These are phyloP conservation scores for Chaetomiaceae sp. DNA, from an alignment of 2,329 filamentous ascomycete species.

Conservation along the genomic window DNA sequence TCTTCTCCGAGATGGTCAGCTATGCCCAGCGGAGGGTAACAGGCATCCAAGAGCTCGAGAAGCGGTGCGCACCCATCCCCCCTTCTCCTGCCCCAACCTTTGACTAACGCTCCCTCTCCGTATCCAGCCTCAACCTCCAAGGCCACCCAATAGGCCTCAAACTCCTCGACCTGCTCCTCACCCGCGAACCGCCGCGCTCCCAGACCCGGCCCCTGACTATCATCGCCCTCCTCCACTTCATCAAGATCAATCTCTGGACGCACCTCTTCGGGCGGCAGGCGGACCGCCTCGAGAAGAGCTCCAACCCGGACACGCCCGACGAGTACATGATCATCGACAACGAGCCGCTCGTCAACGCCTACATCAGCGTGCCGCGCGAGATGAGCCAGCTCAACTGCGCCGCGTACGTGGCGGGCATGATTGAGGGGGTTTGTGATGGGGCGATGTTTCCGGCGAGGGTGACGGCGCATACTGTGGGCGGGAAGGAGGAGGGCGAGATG, in stretches of 20 bases:
- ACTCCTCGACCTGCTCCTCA: slow-evolving; percentile 90
- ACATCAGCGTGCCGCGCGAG: slow-evolving; percentile 87
- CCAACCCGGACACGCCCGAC: slow-evolving; percentile 74
- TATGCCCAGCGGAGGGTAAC: slow-evolving; percentile 90
- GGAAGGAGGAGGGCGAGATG: slow-evolving; percentile 64
- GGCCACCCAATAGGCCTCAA: slow-evolving; percentile 92
- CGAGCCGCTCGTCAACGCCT: slow-evolving; percentile 91
- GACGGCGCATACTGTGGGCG: slow-evolving; percentile 75
- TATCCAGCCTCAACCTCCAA: slow-evolving; percentile 75
- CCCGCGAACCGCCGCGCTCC: slow-evolving; percentile 67
- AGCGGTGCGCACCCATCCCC: slow-evolving; percentile 54
- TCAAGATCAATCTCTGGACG: slow-evolving; percentile 87
- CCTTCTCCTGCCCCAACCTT: background rate
- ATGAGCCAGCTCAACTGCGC: slow-evolving; percentile 97
- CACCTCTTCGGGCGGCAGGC: slow-evolving; percentile 89
- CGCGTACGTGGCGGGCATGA: slow-evolving; percentile 88
- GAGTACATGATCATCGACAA: slow-evolving; percentile 99
- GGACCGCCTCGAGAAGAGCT: slow-evolving; percentile 86
- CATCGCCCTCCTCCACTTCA: slow-evolving; percentile 88
- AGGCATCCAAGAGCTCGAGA: slow-evolving; percentile 89
- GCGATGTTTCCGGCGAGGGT: slow-evolving; percentile 85
- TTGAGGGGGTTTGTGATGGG: slow-evolving; percentile 94
- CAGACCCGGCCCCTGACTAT: slow-evolving; percentile 79
- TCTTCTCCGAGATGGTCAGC: slow-evolving; percentile 94
- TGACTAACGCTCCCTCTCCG: slow-evolving; percentile 32